Evolutionary conservation across 441 rosid species (phyloP), one percentile per base, ranked within the genome.

Genomic region (Pelargonium citronellum): DNA sequence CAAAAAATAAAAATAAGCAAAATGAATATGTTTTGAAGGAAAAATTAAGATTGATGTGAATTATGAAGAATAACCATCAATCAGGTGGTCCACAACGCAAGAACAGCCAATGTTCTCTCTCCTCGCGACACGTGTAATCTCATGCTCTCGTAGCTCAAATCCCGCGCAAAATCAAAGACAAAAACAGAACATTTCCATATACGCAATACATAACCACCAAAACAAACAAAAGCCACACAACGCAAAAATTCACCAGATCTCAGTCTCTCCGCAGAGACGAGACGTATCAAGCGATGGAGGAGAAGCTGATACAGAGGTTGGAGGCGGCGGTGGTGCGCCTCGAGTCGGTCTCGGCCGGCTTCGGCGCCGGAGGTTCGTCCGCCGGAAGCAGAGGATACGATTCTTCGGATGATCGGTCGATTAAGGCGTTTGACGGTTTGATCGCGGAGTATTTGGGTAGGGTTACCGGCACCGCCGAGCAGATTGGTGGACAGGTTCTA

Each of bases 401-500:
- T 24, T 77, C 78, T 66, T 63, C 81, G 47, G 65, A 83, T 70
- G 97, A 90, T 85, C 96, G 94, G 37, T 78, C 91, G 73, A 87
- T 90, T 79, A 5, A 75, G 76, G 97, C 99, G 64, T 92, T 86
- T 65, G 91, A 86, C 30, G 92, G 89, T 80, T 74, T 90, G 70
- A 83, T 82, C 70, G 74, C 79, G 66, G 81, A 86, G 76, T 85
- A 78, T 62, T 76, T 87, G 4, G 83, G 82, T 71, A 87, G 85
- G 84, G 87, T 83, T 77, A 74, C 79, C 17, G 47, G 22, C 19
- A 91, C 91, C 37, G 97, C 98, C 4, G 93, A 85, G 87, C 89
- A 86, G 81, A 90, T 95, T 78, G 97, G 99, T 65, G 99, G 98
- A 34, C 85, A 76, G 78, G 99, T 91, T 75, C 80, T 86, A 62